Evolutionary conservation across 2,329 filamentous ascomycete genomes (phyloP).

Genomic region (Trichoderma sp.): DNA sequence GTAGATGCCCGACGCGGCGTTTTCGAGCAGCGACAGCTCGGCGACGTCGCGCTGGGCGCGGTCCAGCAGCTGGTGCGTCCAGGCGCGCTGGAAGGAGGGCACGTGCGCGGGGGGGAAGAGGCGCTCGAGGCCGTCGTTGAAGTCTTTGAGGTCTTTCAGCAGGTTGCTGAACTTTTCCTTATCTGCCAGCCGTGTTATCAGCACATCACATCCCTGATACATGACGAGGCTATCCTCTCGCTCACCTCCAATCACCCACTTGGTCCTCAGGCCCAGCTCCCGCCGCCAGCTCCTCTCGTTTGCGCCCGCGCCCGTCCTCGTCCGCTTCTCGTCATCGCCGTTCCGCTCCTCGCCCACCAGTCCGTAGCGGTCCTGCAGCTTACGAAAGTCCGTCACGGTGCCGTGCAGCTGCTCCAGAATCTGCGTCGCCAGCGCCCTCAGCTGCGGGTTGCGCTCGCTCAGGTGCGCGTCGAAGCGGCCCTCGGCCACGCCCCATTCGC

Average conservation of each 20-base stretch:
- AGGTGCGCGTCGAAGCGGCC: conserved; percentile 48
- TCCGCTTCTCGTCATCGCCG: conserved; percentile 26
- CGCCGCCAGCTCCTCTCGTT: conserved; percentile 40
- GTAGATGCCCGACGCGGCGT: conserved; percentile 45
- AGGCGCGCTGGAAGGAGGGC: conserved; percentile 47
- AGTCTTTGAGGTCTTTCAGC: conserved; percentile 47
- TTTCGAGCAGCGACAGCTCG: conserved; percentile 46
- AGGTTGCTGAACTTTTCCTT: conserved; percentile 48
- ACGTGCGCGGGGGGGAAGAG: conserved; percentile 48
- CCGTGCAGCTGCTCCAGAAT: conserved; percentile 47
- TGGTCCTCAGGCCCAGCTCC: conserved; percentile 41
- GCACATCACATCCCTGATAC: too few relatives aligned
- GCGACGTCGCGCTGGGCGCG: conserved; percentile 45
- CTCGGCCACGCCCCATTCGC: conserved; percentile 51
- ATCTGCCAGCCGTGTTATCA: too few relatives aligned
- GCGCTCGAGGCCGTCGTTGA: conserved; percentile 51
- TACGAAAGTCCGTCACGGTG: conserved; percentile 48
- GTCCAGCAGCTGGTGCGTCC: conserved; percentile 50
- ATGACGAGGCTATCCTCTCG: not conserved
- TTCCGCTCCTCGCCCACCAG: conserved; percentile 37
- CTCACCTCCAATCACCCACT: conserved; percentile 47
- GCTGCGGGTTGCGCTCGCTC: conserved; percentile 40
- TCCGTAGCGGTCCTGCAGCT: conserved; percentile 47
- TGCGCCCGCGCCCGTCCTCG: not conserved
- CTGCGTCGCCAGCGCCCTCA: conserved; percentile 44